Conservation (phyloP, 345 rosid genomes). For the Bruguiera gymnorhiza region DNA sequence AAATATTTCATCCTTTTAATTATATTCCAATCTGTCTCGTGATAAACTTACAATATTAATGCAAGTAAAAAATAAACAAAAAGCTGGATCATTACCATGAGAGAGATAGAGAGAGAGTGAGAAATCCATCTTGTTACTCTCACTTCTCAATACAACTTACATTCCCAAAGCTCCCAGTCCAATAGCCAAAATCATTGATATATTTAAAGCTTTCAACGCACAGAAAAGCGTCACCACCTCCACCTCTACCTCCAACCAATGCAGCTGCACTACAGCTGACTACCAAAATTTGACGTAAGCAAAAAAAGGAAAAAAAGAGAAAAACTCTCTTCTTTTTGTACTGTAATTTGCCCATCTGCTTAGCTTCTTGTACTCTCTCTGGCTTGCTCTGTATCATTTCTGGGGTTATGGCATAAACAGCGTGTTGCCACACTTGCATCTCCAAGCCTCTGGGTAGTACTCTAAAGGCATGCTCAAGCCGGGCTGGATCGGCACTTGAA, state of each 20-base stretch:
- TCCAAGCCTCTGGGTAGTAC: conserved; percentile 99
- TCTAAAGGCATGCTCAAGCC: conserved; percentile 64
- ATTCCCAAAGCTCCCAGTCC: conserved; percentile 38
- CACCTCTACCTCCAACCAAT: not conserved
- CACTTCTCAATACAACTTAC: conserved; percentile 29
- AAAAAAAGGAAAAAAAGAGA: not conserved
- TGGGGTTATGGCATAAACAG: conserved; percentile 63
- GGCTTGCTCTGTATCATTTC: not conserved
- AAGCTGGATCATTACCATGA: not conserved
- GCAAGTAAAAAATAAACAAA: conserved; percentile 12
- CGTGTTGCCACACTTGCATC: conserved; percentile 86
- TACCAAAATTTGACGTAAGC: not conserved
- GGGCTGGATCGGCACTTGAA: conserved; percentile 84
- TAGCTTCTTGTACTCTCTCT: not conserved
- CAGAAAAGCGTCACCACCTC: conserved; percentile 19
- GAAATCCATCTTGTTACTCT: conserved; percentile 31
- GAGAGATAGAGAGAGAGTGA: not conserved
- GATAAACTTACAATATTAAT: conserved; percentile 17
- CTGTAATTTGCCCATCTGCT: not conserved
- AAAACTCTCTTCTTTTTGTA: not conserved
- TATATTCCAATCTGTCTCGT: conserved; percentile 22
- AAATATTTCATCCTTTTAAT: conserved; percentile 1
- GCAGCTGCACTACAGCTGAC: not conserved
- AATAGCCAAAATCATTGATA: conserved; percentile 20
- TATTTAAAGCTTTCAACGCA: conserved; percentile 4